Percentiles rank a stretch among this genome's conserved stretches.
Evolutionary conservation across 495 filamentous ascomycete genomes (phyloP).

Genomic region (Lasiosphaeris hirsuta): DNA sequence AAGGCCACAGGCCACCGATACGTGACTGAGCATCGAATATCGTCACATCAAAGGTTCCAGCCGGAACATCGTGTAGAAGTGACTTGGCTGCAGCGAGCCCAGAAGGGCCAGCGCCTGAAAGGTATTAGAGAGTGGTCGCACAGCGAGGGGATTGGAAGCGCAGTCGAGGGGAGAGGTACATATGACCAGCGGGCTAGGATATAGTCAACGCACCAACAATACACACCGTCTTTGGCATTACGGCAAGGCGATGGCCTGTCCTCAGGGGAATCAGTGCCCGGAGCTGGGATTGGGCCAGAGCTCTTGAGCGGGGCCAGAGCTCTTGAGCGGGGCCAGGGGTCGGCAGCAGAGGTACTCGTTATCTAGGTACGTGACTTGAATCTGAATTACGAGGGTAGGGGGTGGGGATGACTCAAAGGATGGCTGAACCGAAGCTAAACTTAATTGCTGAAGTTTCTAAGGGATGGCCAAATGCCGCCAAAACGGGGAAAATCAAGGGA

Average conservation of each 20-base stretch:
- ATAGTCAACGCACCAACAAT: slow-evolving; percentile 57
- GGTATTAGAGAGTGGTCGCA: background rate
- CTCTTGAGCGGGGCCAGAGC: background rate
- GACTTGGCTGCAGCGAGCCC: slow-evolving; percentile 82
- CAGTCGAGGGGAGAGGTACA: background rate
- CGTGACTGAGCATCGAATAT: slow-evolving; percentile 64
- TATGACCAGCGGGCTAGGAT: background rate
- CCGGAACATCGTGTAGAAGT: slow-evolving; percentile 57
- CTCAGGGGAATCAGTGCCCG: background rate
- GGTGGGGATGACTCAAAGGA: no score
- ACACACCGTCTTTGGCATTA: slow-evolving; percentile 57
- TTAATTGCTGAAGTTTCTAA: no score
- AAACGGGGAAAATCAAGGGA: no score
- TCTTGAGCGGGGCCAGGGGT: no score
- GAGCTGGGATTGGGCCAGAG: background rate
- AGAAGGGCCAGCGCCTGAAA: slow-evolving; percentile 70
- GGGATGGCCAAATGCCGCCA: no score
- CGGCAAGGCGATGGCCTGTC: background rate
- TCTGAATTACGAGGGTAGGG: no score
- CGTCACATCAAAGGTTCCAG: slow-evolving; percentile 60
- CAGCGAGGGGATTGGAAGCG: no score
- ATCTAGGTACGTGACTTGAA: no score
- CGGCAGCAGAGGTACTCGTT: no score
- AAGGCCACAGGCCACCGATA: slow-evolving; percentile 77
- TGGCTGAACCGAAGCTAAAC: no score